These are phyloP conservation scores for Phytophthora hybrid DNA, from an alignment of 352 stramenopile species.

Conservation along the genomic window DNA sequence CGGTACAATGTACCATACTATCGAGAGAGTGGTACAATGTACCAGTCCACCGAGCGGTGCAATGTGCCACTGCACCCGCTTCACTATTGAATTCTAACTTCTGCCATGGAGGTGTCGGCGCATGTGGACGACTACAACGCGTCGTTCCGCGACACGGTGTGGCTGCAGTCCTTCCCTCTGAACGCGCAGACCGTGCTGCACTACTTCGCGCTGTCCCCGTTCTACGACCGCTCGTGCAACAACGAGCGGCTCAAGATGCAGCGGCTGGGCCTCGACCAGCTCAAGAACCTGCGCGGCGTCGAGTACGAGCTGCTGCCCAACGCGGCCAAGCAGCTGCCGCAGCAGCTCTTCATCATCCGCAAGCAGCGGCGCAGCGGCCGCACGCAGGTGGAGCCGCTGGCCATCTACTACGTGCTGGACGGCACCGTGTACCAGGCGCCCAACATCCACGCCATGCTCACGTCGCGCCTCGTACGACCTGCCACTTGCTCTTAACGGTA, in stretches of 20 bases:
- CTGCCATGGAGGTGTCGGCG: slow-evolving; percentile 71
- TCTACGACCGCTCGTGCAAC: slow-evolving; percentile 92
- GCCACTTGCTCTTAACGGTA: background rate
- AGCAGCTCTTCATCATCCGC: slow-evolving; percentile 89
- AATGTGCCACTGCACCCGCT: too few relatives aligned
- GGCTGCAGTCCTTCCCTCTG: slow-evolving; percentile 86
- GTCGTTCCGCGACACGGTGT: slow-evolving; percentile 90
- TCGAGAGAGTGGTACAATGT: too few relatives aligned
- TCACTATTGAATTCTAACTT: too few relatives aligned
- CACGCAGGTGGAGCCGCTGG: slow-evolving; percentile 82
- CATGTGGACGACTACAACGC: slow-evolving; percentile 90
- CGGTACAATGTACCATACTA: too few relatives aligned
- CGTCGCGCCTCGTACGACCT: slow-evolving; percentile 74
- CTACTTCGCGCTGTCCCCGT: slow-evolving; percentile 88
- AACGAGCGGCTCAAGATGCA: slow-evolving; percentile 93
- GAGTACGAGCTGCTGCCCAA: slow-evolving; percentile 91
- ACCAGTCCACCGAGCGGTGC: too few relatives aligned
- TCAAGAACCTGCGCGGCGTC: slow-evolving; percentile 89
- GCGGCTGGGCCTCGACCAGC: slow-evolving; percentile 83
- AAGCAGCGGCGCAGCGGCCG: slow-evolving; percentile 84
- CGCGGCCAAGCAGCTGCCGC: slow-evolving; percentile 82
- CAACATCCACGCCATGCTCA: slow-evolving; percentile 91
- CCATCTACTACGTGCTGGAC: slow-evolving; percentile 91
- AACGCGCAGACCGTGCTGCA: slow-evolving; percentile 88
- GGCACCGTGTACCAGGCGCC: slow-evolving; percentile 88